phyloP scores from a whole-genome alignment of 2,329 filamentous ascomycete genomes.

The Aspergillus udagawae region DNA sequence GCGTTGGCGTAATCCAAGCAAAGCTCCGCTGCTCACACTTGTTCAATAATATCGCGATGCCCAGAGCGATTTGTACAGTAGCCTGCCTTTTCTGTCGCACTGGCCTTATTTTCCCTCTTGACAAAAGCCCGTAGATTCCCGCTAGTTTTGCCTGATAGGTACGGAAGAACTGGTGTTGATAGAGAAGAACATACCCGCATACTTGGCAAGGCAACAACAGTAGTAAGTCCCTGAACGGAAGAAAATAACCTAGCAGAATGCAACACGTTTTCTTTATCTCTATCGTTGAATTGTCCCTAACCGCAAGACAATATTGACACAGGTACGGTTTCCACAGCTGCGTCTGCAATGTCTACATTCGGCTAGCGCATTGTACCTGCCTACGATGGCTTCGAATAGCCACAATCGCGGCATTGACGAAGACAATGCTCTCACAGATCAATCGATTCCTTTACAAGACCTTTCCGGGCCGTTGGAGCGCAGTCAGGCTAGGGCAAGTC shows the following conservation, averaged over 20 bases:
- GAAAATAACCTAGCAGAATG: not conserved
- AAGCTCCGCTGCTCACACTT: not conserved
- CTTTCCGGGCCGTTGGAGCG: slow-evolving; percentile 43
- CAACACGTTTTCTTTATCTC: not conserved
- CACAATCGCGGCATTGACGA: slow-evolving; percentile 27
- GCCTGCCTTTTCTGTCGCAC: not conserved
- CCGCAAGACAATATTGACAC: not conserved
- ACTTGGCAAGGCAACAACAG: not conserved
- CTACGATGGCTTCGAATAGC: slow-evolving; percentile 40
- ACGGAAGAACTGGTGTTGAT: not conserved
- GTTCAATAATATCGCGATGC: not conserved
- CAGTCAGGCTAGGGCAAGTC: slow-evolving; percentile 26
- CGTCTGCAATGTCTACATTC: slow-evolving; percentile 38
- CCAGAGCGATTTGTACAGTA: not conserved
- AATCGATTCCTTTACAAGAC: slow-evolving; percentile 69
- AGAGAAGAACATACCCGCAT: not conserved
- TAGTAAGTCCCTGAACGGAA: not conserved
- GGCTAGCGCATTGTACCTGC: slow-evolving; percentile 31
- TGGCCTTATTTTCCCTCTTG: not conserved
- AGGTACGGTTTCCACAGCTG: slow-evolving; percentile 1
- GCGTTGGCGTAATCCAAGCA: not conserved
- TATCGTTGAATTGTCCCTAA: not conserved
- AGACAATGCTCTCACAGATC: slow-evolving; percentile 24
- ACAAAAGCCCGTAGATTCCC: not conserved
- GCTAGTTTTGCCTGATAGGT: not conserved